Conservation (phyloP, 495 filamentous ascomycete species). For the Penicillium egyptiacum region DNA sequence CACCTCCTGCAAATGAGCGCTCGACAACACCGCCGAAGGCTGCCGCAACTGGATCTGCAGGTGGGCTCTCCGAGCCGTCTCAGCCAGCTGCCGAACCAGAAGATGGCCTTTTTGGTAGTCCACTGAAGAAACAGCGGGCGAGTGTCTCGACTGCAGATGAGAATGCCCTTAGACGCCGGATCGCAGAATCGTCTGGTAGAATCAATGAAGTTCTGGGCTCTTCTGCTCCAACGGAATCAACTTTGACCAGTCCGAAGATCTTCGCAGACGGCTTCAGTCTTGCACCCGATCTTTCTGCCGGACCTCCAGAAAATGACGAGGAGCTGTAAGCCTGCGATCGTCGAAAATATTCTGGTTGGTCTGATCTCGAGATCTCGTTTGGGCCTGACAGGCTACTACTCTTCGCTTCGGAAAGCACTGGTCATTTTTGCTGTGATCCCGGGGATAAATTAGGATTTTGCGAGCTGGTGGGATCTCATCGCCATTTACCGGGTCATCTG, state of each 20-base stretch:
- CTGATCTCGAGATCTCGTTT: not conserved
- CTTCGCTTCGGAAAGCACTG: constrained; percentile 3
- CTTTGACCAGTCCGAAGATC: constrained; percentile 1
- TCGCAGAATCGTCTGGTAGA: constrained; percentile 44
- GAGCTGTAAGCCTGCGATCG: constrained; percentile 32
- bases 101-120: constrained; percentile 66
- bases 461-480: not conserved
- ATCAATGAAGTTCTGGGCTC: constrained; percentile 38
- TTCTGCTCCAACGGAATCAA: constrained; percentile 9
- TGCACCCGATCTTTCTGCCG: constrained; percentile 8
- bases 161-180: constrained; percentile 49
- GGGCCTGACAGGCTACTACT: not conserved
- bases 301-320: constrained; percentile 28
- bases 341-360: not conserved
- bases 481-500: constrained; percentile 1
- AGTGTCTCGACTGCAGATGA: constrained; percentile 65
- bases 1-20: constrained; percentile 37
- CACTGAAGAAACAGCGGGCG: constrained; percentile 78
- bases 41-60: constrained; percentile 17
- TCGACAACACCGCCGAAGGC: constrained; percentile 45
- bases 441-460: not conserved
- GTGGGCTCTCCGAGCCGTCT: constrained; percentile 26
- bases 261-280: constrained; percentile 20
- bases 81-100: constrained; percentile 35
- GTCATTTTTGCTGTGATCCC: not conserved